Base-by-base conservation (phyloP, 768 basidiomycete genomes). In the Pholiota molesta region DNA sequence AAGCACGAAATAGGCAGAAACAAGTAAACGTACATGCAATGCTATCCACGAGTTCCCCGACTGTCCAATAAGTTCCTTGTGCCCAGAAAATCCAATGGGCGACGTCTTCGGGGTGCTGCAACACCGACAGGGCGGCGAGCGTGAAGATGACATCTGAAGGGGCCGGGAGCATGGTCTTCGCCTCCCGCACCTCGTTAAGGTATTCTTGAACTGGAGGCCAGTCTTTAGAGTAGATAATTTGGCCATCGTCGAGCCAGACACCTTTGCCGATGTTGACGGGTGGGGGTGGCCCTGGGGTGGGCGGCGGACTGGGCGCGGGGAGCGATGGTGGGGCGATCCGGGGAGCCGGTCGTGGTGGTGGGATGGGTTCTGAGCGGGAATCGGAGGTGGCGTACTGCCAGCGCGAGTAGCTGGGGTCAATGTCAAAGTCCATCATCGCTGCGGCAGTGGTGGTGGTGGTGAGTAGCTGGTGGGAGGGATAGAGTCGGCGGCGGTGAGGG, bases 81-180 rank as follows among this genome's bases (percentile, higher is more conserved):
- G 78, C 80, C 88, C 88, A 90, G 69, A 90, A 83, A n/a, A 85
- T 72, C 82, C 84, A 85, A 66, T 88, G 87, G 6, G 80, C 83
- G 14, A 81, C 81, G 70, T 87, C 81, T 31, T 78, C 76, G 16
- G 82, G 82, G 52, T 77, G 75, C 66, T 84, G 80, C 65, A 87
- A 81, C 13, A 89, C 83, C 10, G 81, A 79, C 62, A 90, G 81
- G 2, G 88, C 88, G 4, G 83, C 84, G 56, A 90, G 82, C 28
- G 82, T 80, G 62, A 86, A 80, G 59, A 88, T 71, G 60, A 79
- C 68, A 60, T 81, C 73, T 44, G 80, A 77, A 54, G 83, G 68
- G 37, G 76, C 60, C 35, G 73, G 3, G 57, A 83, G 75, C 62
- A 85, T 72, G 11, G 66, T 73, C 70, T 75, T 74, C 71, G 65